Conservation (phyloP, 2,329 filamentous ascomycete genomes). For the Aschersonia sp. region DNA sequence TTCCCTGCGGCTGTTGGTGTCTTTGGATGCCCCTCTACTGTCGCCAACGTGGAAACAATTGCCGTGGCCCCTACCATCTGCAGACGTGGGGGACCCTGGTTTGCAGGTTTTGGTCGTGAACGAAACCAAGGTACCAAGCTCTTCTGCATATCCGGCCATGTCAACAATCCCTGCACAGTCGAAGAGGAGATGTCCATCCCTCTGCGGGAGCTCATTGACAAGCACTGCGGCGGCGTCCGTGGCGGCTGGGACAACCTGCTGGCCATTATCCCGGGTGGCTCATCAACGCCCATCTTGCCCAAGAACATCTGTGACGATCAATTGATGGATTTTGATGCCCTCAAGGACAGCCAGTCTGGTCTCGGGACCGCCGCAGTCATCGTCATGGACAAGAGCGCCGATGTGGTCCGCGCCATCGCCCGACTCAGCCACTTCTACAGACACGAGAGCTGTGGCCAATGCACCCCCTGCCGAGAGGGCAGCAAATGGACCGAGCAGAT, state of each 20-base stretch:
- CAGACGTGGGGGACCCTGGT: conserved; percentile 85
- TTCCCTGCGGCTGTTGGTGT: conserved; percentile 96
- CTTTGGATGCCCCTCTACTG: conserved; percentile 94
- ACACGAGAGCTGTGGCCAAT: conserved; percentile 96
- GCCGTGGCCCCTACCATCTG: conserved; percentile 93
- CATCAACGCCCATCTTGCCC: conserved; percentile 89
- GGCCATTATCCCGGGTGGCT: conserved; percentile 89
- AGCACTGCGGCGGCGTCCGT: conserved; percentile 91
- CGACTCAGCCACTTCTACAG: conserved; percentile 94
- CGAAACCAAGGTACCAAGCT: conserved; percentile 96
- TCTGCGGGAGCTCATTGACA: conserved; percentile 88
- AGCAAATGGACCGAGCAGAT: conserved; percentile 99
- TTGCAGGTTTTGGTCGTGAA: conserved; percentile 85
- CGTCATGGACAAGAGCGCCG: conserved; percentile 97
- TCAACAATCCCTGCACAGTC: conserved; percentile 96
- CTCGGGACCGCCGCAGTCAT: conserved; percentile 95
- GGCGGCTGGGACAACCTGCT: conserved; percentile 97
- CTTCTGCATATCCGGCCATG: conserved; percentile 94
- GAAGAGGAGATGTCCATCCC: conserved; percentile 99
- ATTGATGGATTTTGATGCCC: conserved; percentile 95
- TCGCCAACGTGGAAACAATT: conserved; percentile 95
- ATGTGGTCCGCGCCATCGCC: conserved; percentile 87
- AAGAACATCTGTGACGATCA: conserved; percentile 85
- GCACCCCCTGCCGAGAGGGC: conserved; percentile 97
- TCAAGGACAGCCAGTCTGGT: conserved; percentile 96